Percentiles rank a stretch among this genome's conserved stretches.
Evolutionary conservation across 345 rosid species (phyloP).

Genomic region (Hibiscus tridactylites): DNA sequence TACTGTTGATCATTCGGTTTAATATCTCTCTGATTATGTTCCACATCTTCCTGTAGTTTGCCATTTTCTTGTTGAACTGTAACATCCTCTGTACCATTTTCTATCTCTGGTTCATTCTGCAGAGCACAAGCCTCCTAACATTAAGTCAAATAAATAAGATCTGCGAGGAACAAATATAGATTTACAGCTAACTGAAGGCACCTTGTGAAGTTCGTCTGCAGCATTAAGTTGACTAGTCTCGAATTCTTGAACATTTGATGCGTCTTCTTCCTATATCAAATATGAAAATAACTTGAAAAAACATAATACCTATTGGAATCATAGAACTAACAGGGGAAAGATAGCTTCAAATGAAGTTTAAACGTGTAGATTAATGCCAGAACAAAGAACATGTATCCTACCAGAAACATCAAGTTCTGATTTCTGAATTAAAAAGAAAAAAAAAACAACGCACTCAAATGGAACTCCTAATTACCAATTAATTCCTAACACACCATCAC

Average conservation of each 20-base stretch:
- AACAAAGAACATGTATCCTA: neutral
- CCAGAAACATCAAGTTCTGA: neutral
- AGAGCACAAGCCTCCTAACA: neutral
- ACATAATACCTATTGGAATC: too few species aligned
- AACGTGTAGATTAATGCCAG: neutral
- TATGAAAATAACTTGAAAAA: too few species aligned
- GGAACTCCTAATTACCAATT: neutral
- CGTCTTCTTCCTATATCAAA: slow-evolving; percentile 36
- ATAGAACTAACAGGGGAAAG: too few species aligned
- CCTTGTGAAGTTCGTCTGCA: slow-evolving; percentile 39
- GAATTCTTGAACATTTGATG: slow-evolving; percentile 24
- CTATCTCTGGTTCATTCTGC: slow-evolving; percentile 45
- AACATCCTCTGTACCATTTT: slow-evolving; percentile 32
- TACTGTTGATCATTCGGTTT: slow-evolving; percentile 59
- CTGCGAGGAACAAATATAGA: too few species aligned
- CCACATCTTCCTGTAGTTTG: slow-evolving; percentile 32
- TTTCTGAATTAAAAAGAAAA: neutral
- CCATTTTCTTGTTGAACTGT: slow-evolving; percentile 31
- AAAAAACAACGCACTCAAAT: neutral
- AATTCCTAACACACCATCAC: neutral
- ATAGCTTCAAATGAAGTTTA: neutral
- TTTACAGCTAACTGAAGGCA: slow-evolving; percentile 12
- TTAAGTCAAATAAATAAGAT: neutral
- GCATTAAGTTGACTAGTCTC: slow-evolving; percentile 30
- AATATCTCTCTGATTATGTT: slow-evolving; percentile 25